Evolutionary conservation across 495 filamentous ascomycete species (phyloP).

Genomic region (Copromyces sp.): DNA sequence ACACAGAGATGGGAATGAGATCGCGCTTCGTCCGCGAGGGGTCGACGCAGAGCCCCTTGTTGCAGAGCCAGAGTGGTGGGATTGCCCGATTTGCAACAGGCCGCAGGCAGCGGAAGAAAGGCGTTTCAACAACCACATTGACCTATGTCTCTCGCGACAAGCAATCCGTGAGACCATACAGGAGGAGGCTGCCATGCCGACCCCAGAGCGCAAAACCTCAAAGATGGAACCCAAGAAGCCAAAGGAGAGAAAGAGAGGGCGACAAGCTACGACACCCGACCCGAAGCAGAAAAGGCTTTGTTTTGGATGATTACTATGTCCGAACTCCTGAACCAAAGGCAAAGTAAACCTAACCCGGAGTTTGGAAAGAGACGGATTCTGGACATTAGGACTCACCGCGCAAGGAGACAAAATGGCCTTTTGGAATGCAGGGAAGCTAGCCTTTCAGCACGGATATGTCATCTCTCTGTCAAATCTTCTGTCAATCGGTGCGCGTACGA

Average conservation of each 20-base stretch:
- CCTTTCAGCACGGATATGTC: not conserved
- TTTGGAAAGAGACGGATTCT: not conserved
- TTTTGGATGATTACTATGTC: constrained; percentile 21
- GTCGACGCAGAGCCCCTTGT: constrained; percentile 21
- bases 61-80: constrained; percentile 46
- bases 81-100: constrained; percentile 74
- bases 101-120: constrained; percentile 67
- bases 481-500: not conserved
- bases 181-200: constrained; percentile 24
- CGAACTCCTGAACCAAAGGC: not conserved
- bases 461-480: not conserved
- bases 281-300: constrained; percentile 36
- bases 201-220: constrained; percentile 2
- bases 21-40: constrained; percentile 38
- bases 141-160: constrained; percentile 77
- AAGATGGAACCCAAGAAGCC: constrained; percentile 23
- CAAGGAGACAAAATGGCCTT: not conserved
- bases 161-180: constrained; percentile 77
- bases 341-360: not conserved
- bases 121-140: constrained; percentile 86
- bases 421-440: not conserved
- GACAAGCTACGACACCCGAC: constrained; percentile 19
- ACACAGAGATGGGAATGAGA: constrained; percentile 40
- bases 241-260: constrained; percentile 27
- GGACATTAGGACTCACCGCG: not conserved